A percentile compares a stretch with the other conserved stretches of the same genome.
Evolutionary conservation across 495 filamentous ascomycete genomes (phyloP).

Genomic region (Lophiotrema nucula): DNA sequence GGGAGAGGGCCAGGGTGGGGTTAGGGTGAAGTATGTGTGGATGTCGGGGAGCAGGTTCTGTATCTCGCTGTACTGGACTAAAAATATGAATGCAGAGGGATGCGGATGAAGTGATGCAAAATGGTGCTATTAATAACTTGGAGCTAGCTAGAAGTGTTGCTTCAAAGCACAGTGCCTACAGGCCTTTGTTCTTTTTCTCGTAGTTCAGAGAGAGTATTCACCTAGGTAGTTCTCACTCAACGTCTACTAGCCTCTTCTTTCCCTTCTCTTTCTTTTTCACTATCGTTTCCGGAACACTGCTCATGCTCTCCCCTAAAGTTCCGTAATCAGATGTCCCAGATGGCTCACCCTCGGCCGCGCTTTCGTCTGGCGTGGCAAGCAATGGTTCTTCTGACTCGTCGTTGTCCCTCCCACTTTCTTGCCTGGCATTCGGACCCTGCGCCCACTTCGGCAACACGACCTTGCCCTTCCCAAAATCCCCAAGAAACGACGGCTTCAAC

Average conservation of each 20-base stretch:
- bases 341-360: constrained; percentile 5
- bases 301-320: constrained; percentile 13
- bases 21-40: no score
- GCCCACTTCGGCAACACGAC: constrained; percentile 10
- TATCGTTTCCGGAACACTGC: constrained; percentile 10
- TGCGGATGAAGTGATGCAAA: no score
- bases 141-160: no score
- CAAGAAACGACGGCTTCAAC: neutral
- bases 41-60: no score
- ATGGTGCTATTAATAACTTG: no score
- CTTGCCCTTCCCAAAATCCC: neutral
- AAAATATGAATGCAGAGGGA: no score
- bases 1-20: no score
- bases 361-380: constrained; percentile 19
- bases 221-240: no score
- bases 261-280: constrained; percentile 27
- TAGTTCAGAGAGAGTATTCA: no score
- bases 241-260: constrained; percentile 25
- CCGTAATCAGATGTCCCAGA: constrained; percentile 4
- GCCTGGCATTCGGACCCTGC: neutral
- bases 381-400: neutral
- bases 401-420: neutral
- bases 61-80: no score
- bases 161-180: no score
- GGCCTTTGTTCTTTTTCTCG: no score